A percentile compares a stretch with the other conserved stretches of the same genome.
Evolutionary conservation across 2,329 filamentous ascomycete genomes (phyloP).

Genomic region (Epichloe elymi): DNA sequence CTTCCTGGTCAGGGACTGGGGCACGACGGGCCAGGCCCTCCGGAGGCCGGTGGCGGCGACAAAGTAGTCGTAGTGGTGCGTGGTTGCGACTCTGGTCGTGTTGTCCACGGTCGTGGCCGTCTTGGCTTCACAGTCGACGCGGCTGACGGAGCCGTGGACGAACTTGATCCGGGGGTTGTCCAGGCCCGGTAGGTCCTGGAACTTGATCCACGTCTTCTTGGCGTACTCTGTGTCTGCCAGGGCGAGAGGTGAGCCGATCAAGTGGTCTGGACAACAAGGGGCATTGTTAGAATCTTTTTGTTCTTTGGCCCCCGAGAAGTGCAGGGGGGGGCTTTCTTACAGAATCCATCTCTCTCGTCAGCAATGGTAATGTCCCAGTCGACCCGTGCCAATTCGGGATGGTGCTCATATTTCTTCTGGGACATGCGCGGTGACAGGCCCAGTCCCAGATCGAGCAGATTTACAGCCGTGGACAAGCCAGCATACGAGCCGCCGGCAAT

Average conservation of each 20-base stretch:
- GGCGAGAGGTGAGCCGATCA: constrained; percentile 63
- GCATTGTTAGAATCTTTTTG: neutral
- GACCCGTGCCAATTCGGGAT: constrained; percentile 31
- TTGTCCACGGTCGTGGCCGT: constrained; percentile 41
- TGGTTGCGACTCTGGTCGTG: constrained; percentile 27
- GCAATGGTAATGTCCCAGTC: constrained; percentile 59
- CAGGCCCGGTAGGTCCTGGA: constrained; percentile 53
- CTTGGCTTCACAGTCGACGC: constrained; percentile 46
- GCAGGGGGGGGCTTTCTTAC: constrained; percentile 30
- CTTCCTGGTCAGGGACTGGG: constrained; percentile 48
- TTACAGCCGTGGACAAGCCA: constrained; percentile 54
- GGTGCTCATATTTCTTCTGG: constrained; percentile 23
- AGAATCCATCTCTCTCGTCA: constrained; percentile 74
- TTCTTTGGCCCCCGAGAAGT: no score
- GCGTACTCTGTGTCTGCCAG: constrained; percentile 51
- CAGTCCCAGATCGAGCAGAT: constrained; percentile 52
- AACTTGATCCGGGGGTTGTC: constrained; percentile 46
- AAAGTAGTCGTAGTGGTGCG: constrained; percentile 58
- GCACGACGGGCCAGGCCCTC: constrained; percentile 59
- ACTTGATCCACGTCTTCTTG: constrained; percentile 57
- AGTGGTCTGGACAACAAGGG: constrained; percentile 40
- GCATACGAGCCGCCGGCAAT: constrained; percentile 60
- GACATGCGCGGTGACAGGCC: constrained; percentile 38
- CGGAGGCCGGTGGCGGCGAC: constrained; percentile 57
- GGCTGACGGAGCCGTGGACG: constrained; percentile 50